Base-by-base conservation (phyloP, 805 yeast species). In the Starmera dryadoides region DNA sequence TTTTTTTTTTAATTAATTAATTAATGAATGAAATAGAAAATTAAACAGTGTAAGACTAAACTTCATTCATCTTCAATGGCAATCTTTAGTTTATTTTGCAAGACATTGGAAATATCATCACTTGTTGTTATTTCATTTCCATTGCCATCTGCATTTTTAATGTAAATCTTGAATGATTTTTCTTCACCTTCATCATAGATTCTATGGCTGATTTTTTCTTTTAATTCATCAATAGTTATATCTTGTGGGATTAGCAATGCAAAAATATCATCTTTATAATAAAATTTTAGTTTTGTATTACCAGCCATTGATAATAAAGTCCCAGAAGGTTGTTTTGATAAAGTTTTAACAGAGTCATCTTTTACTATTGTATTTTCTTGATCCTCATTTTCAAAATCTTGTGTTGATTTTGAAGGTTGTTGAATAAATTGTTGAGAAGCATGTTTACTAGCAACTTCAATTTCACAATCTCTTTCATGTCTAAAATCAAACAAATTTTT, bases 251-350 rank as follows among this genome's bases (percentile, higher is more conserved):
- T 62, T 43, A 78, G 59, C 32, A 85, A 66, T 2, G 87, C 93
- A 64, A 84, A 85, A 14, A 85, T 85, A 54, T 85, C 95, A 51
- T 83, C 93, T 42, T 79, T 80, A 52, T 77, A 83, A 56, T 80
- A 85, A 52, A 85, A 82, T 56, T 85, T 85, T 37, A 84, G 74
- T 57, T 85, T 85, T 36, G 17, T 42, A 34, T 22, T 41, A 18
- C 23, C 23, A 16, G 32, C 33, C 33, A 15, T 29, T 29, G 38
- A 29, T 20, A 21, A n/a, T 17, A 16, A 29, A 33, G 41, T 38
- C 29, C 22, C 25, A 33, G 35, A 16, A 11, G 17, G 17, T 11
- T 26, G 28, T 32, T 46, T 34, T 28, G 46, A 44, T 23, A 53
- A 28, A 1, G 57, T 48, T 31, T 49, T 46, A 2, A 37, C 39